These are phyloP conservation scores for Brassica napus DNA, from an alignment of 345 rosid genomes.

Conservation along the genomic window Da-Ae NC_063442.1:43491501-43492000, in stretches of 20 bases:
- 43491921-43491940: slow-evolving; percentile 54
- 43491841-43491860: slow-evolving; percentile 27
- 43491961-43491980: slow-evolving; percentile 22
- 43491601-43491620: slow-evolving; percentile 38
- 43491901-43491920: slow-evolving; percentile 33
- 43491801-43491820: slow-evolving; percentile 85
- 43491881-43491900: slow-evolving; percentile 19
- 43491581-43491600: slow-evolving; percentile 36
- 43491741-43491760: slow-evolving; percentile 60
- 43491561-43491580: slow-evolving; percentile 27
- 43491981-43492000: not conserved
- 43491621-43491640: slow-evolving; percentile 32
- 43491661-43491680: slow-evolving; percentile 45
- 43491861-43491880: not conserved
- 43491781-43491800: slow-evolving; percentile 60
- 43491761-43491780: slow-evolving; percentile 23
- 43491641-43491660: slow-evolving; percentile 36
- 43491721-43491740: slow-evolving; percentile 54
- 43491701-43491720: slow-evolving; percentile 46
- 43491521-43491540: slow-evolving; percentile 31
- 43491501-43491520: slow-evolving; percentile 24
- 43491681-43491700: slow-evolving; percentile 58
- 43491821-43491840: slow-evolving; percentile 37
- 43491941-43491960: slow-evolving; percentile 51
- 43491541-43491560: slow-evolving; percentile 28